These are phyloP conservation scores for Epithele typhae DNA, from an alignment of 768 basidiomycete genomes.

Conservation along the genomic window DNA sequence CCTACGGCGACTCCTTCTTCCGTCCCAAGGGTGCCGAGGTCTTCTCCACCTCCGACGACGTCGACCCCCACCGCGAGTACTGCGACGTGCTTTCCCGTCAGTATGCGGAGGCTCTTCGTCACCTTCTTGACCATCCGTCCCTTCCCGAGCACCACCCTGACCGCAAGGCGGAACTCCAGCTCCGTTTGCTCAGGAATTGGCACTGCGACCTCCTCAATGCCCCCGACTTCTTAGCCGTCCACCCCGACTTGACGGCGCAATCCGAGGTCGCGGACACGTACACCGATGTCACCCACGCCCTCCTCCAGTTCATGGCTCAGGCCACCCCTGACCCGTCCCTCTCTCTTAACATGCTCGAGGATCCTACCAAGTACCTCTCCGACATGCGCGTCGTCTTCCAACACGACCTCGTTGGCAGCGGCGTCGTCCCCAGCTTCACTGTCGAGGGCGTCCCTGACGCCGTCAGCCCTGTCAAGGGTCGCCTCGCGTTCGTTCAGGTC, in stretches of 20 bases:
- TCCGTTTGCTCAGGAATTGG: conserved; percentile 46
- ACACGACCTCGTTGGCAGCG: conserved; percentile 45
- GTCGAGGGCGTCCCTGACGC: conserved; percentile 70
- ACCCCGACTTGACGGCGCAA: conserved; percentile 22
- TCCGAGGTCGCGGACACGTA: conserved; percentile 17
- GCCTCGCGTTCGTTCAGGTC: conserved; percentile 78
- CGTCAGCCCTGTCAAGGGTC: conserved; percentile 76
- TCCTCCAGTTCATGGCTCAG: conserved; percentile 75
- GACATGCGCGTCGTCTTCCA: conserved; percentile 43
- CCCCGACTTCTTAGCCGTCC: conserved; percentile 32
- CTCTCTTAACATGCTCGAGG: conserved; percentile 43
- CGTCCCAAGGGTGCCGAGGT: conserved; percentile 38
- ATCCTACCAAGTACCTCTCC: conserved; percentile 46
- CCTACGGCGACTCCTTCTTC: conserved; percentile 91
- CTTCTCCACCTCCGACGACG: conserved; percentile 11
- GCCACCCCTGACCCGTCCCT: conserved; percentile 55
- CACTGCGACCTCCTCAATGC: conserved; percentile 53
- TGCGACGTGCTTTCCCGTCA: conserved; percentile 43
- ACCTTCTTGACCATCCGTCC: conserved; percentile 29
- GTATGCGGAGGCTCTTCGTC: conserved; percentile 28
- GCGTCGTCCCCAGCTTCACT: conserved; percentile 35
- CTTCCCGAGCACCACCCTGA: conserved; percentile 22
- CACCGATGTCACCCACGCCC: conserved; percentile 47
- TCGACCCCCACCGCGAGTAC: conserved; percentile 45
- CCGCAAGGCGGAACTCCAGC: conserved; percentile 22